phyloP scores from a whole-genome alignment of 768 basidiomycete genomes.

The Mrakia gelida region DNA sequence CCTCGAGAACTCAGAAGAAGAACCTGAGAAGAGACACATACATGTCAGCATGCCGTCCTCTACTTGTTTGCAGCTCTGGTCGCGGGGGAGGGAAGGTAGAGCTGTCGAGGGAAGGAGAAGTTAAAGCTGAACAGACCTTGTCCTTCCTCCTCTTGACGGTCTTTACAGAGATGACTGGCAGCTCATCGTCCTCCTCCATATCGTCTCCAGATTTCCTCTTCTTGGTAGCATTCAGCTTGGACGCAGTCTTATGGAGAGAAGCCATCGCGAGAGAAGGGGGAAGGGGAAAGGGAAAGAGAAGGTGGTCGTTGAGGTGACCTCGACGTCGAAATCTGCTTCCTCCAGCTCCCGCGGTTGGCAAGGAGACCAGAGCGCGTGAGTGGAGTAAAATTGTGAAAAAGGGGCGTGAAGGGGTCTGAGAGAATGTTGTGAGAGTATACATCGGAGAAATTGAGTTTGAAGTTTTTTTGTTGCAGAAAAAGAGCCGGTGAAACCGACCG shows the following conservation, averaged over 20 bases:
- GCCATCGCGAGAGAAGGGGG: conserved; percentile 14
- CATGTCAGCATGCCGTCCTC: background rate
- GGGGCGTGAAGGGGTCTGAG: too few species aligned
- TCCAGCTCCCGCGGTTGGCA: too few species aligned
- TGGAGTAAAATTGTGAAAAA: too few species aligned
- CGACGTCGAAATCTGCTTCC: too few species aligned
- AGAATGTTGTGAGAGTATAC: too few species aligned
- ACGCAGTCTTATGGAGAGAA: conserved; percentile 26
- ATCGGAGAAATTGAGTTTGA: too few species aligned
- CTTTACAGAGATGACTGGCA: background rate
- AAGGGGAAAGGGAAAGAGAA: background rate
- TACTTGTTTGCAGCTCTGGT: background rate
- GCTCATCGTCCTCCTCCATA: conserved; percentile 11
- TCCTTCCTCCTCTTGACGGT: conserved; percentile 31
- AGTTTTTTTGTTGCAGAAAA: too few species aligned
- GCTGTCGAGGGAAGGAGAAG: background rate
- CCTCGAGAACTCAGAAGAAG: conserved; percentile 88
- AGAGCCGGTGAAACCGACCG: too few species aligned
- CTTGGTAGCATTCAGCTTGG: conserved; percentile 27
- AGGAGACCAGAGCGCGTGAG: too few species aligned
- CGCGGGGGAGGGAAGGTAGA: background rate
- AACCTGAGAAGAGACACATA: conserved; percentile 64
- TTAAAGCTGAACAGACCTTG: conserved; percentile 24
- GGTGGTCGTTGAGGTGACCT: background rate
- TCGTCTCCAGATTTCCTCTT: conserved; percentile 28